Evolutionary conservation across 768 basidiomycete species (phyloP).

Genomic region (Lepiota venenata): DNA sequence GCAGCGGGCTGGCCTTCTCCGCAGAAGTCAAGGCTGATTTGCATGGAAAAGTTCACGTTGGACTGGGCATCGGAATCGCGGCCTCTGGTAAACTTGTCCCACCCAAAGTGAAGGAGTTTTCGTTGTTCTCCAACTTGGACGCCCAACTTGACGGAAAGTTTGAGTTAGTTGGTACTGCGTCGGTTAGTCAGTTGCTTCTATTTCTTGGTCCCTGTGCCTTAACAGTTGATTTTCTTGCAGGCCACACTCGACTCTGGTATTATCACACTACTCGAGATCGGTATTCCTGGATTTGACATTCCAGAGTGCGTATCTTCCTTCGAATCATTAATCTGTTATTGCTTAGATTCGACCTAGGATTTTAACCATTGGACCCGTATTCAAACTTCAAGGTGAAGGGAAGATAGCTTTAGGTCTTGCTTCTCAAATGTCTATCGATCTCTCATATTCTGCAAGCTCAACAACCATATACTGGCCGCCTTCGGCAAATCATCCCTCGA

Average conservation of each 20-base stretch:
- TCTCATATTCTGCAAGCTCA: constrained; percentile 8
- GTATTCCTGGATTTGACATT: not conserved
- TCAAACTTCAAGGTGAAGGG: not conserved
- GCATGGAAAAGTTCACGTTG: not conserved
- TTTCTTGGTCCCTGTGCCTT: too few relatives aligned
- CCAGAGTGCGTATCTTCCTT: not conserved
- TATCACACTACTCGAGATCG: constrained; percentile 19
- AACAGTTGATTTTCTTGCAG: not conserved
- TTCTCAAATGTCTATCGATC: not conserved
- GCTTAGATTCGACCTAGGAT: not conserved
- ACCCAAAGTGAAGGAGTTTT: constrained; percentile 10
- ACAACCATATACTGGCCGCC: constrained; percentile 1
- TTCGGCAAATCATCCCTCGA: constrained; percentile 12
- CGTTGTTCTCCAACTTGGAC: not conserved
- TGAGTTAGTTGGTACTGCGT: not conserved
- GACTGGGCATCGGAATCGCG: constrained; percentile 4
- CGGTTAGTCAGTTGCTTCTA: not conserved
- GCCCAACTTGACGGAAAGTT: not conserved
- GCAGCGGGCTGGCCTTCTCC: constrained; percentile 20
- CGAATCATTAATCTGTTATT: not conserved
- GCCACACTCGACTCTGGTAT: constrained; percentile 33
- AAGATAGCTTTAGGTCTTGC: constrained; percentile 1
- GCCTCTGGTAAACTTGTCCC: constrained; percentile 11
- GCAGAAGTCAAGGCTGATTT: constrained; percentile 16
- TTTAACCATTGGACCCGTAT: constrained; percentile 5